phyloP scores from a whole-genome alignment of 768 basidiomycete species.

The Suillus subalutaceus region DNA sequence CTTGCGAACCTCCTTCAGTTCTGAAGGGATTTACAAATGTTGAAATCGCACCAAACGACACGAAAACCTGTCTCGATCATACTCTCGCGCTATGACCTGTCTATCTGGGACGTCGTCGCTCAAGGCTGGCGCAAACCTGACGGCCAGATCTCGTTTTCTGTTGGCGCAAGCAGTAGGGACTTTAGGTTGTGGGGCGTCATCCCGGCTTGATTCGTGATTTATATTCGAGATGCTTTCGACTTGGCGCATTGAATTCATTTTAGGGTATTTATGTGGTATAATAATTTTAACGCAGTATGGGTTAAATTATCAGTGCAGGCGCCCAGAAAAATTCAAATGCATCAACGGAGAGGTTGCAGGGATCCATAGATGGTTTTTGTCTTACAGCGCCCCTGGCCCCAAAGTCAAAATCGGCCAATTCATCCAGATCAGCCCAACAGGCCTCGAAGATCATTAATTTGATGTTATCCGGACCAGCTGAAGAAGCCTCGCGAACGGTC shows the following conservation, averaged over 20 bases:
- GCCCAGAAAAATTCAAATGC: too few species aligned
- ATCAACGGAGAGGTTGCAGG: too few species aligned
- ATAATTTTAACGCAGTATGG: background rate
- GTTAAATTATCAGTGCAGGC: background rate
- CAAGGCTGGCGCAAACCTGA: conserved; percentile 57
- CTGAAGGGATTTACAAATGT: conserved; percentile 66
- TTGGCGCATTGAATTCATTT: background rate
- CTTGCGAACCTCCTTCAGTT: conserved; percentile 67
- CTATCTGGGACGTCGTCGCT: conserved; percentile 64
- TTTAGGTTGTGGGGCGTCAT: background rate
- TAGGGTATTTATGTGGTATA: background rate
- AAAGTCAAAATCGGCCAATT: too few species aligned
- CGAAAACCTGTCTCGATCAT: conserved; percentile 48
- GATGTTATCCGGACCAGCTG: too few species aligned
- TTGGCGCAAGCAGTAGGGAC: background rate
- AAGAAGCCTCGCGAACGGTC: too few species aligned
- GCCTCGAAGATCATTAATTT: too few species aligned
- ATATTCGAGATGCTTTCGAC: background rate
- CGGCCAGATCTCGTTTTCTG: conserved; percentile 8
- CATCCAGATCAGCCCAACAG: too few species aligned
- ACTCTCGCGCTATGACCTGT: conserved; percentile 64
- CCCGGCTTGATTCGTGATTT: background rate
- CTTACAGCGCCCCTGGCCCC: too few species aligned
- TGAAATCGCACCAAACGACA: conserved; percentile 47
- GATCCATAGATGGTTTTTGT: too few species aligned